These are phyloP conservation scores for Geranomyces variabilis DNA, from an alignment of 192 early-diverging fungal species.

Conservation along the genomic window DNA sequence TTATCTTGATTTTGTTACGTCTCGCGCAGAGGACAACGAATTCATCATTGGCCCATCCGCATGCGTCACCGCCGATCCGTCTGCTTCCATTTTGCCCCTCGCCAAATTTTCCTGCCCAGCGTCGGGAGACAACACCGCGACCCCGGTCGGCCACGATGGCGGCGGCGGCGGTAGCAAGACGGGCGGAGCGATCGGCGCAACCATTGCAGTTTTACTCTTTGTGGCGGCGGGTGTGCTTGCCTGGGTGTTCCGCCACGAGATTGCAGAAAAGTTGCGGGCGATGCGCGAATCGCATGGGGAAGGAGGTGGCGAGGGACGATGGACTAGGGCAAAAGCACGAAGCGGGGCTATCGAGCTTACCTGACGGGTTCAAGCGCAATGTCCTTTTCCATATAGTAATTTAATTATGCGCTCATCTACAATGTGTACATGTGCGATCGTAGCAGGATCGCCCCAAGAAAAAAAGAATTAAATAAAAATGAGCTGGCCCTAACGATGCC, in stretches of 20 bases:
- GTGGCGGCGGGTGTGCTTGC: background rate
- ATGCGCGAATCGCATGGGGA: background rate
- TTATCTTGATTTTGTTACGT: too few relatives aligned
- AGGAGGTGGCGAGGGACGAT: background rate
- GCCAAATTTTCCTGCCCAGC: background rate
- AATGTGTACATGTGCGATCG: too few relatives aligned
- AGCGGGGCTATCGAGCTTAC: slow-evolving; percentile 16
- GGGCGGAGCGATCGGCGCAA: background rate
- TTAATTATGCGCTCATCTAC: too few relatives aligned
- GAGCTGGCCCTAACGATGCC: too few relatives aligned
- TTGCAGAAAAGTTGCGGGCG: background rate
- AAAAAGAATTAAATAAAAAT: too few relatives aligned
- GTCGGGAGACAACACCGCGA: background rate
- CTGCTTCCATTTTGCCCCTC: background rate
- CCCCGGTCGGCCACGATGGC: background rate
- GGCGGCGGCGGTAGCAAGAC: background rate
- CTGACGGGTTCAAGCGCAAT: too few relatives aligned
- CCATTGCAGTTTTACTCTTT: background rate
- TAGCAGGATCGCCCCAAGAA: too few relatives aligned
- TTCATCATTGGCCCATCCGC: background rate
- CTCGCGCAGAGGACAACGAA: background rate
- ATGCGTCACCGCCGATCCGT: background rate
- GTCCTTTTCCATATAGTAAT: too few relatives aligned
- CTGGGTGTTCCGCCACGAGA: background rate
- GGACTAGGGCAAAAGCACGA: slow-evolving; percentile 12